Conservation (phyloP, 1,139 yeast genomes). For the Blastobotrys elegans region DNA sequence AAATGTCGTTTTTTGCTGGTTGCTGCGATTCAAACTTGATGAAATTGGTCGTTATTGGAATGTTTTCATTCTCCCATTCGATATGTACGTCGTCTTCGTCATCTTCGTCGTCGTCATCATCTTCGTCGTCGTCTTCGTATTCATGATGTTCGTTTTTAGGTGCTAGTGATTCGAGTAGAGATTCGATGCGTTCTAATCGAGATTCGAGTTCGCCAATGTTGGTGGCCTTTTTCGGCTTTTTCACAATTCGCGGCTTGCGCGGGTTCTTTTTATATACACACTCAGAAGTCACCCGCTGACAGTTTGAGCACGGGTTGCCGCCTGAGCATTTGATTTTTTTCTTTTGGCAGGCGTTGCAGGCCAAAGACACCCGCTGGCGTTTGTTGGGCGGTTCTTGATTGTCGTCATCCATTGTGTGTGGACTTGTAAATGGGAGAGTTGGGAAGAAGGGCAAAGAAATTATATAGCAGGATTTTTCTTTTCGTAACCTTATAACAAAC, state of each 20-base stretch:
- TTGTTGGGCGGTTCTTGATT: slow-evolving; percentile 43
- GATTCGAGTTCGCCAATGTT: slow-evolving; percentile 29
- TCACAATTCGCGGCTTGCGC: slow-evolving; percentile 30
- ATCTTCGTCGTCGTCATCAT: not conserved
- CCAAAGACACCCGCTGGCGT: slow-evolving; percentile 35
- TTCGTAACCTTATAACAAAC: too few species aligned
- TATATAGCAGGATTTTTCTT: too few species aligned
- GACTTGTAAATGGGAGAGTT: not conserved
- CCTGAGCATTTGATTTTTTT: slow-evolving; percentile 75
- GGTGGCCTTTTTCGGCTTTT: slow-evolving; percentile 21
- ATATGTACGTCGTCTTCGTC: slow-evolving; percentile 4
- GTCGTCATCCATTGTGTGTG: not conserved
- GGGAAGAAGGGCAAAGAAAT: too few species aligned
- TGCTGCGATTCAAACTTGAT: slow-evolving; percentile 9
- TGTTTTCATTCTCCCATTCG: slow-evolving; percentile 11
- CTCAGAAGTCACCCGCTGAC: slow-evolving; percentile 42
- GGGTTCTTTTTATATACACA: slow-evolving; percentile 32
- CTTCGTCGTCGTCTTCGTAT: slow-evolving; percentile 5
- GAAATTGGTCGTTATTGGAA: slow-evolving; percentile 13
- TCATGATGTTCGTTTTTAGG: slow-evolving; percentile 4
- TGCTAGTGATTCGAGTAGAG: slow-evolving; percentile 24
- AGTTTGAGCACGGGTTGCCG: slow-evolving; percentile 60
- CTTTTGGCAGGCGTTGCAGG: slow-evolving; percentile 64
- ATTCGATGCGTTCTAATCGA: slow-evolving; percentile 34
- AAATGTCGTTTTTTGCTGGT: slow-evolving; percentile 12